These are phyloP conservation scores for Venturia effusa DNA, from an alignment of 2,329 filamentous ascomycete genomes.

Conservation along the genomic window DNA sequence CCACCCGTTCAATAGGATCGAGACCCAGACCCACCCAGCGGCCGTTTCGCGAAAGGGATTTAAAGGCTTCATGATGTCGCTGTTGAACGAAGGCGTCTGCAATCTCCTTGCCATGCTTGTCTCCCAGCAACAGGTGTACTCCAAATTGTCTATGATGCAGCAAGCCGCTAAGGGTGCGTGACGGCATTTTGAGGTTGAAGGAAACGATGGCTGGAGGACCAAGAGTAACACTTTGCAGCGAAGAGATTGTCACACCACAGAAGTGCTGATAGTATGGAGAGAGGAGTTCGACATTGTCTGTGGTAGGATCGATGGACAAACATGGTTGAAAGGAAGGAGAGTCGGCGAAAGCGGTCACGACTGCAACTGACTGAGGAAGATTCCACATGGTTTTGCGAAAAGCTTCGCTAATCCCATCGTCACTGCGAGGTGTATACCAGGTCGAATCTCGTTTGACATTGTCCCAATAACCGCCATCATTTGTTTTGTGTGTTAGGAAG, in stretches of 20 bases:
- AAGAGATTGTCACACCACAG: conserved; percentile 49
- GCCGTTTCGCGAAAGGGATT: neutral
- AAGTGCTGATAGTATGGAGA: conserved; percentile 19
- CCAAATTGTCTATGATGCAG: conserved; percentile 33
- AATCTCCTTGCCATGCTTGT: conserved; percentile 12
- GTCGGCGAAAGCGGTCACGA: neutral
- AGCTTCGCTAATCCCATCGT: neutral
- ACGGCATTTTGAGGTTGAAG: conserved; percentile 50
- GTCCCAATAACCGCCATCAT: neutral
- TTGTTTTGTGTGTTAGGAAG: neutral
- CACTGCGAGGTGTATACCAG: neutral
- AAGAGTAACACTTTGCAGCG: conserved; percentile 48
- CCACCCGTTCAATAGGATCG: neutral
- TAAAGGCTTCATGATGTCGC: neutral
- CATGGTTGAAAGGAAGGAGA: conserved; percentile 31
- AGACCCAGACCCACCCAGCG: neutral
- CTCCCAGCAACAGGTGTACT: conserved; percentile 36
- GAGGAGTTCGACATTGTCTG: neutral
- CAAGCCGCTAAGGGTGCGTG: conserved; percentile 45
- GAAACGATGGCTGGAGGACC: conserved; percentile 45
- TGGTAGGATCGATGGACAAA: neutral
- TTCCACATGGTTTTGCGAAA: neutral
- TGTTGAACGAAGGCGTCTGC: conserved; percentile 22
- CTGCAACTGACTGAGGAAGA: conserved; percentile 16
- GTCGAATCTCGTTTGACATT: neutral